Evolutionary conservation across 1,139 yeast genomes (phyloP).

Genomic region (Saccharomyces hybrid): DNA sequence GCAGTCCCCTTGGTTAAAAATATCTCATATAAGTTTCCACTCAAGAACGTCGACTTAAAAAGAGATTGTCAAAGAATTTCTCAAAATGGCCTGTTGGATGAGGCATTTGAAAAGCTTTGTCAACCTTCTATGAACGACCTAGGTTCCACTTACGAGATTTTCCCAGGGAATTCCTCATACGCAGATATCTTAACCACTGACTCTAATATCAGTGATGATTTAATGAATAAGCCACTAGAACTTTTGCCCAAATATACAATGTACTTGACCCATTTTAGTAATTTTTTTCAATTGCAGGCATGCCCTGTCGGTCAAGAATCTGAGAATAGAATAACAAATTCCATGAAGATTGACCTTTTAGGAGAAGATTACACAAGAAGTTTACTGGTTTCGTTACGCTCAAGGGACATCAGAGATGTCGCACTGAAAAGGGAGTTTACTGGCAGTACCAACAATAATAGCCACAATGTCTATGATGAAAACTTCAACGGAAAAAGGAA

Average conservation of each 20-base stretch:
- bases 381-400: conserved; percentile 42
- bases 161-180: conserved; percentile 11
- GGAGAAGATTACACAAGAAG: conserved; percentile 22
- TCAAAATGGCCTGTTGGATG: conserved; percentile 17
- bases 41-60: conserved; percentile 20
- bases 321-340: conserved; percentile 42
- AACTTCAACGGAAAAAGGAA: conserved; percentile 3
- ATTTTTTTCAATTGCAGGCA: conserved; percentile 35
- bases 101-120: conserved; percentile 23
- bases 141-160: conserved; percentile 7
- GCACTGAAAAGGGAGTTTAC: conserved; percentile 33
- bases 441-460: neutral
- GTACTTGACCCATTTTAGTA: conserved; percentile 24
- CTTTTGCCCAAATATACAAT: conserved; percentile 26
- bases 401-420: conserved; percentile 50
- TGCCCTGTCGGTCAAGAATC: conserved; percentile 41
- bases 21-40: conserved; percentile 8
- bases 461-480: conserved; percentile 6
- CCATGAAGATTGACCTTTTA: conserved; percentile 51
- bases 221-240: conserved; percentile 12
- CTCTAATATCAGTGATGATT: neutral
- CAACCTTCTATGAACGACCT: conserved; percentile 11
- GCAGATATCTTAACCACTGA: conserved; percentile 20
- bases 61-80: conserved; percentile 23
- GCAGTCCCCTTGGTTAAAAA: conserved; percentile 6